Evolutionary conservation across 2,329 filamentous ascomycete genomes (phyloP), one percentile per base, ranked within the genome.

Genomic region (Clarireedia hainanense): DNA sequence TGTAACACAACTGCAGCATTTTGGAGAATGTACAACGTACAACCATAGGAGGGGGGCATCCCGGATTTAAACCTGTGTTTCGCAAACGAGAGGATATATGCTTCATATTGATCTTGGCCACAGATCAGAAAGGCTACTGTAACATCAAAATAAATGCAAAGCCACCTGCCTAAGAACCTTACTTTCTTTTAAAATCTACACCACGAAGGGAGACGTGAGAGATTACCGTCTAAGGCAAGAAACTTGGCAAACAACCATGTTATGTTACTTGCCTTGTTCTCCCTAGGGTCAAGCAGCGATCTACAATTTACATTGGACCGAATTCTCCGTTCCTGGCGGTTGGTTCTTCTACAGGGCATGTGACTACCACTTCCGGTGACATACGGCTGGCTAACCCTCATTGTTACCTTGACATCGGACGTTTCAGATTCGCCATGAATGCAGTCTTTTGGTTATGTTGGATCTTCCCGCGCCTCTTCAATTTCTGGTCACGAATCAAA

Each of bases 231-330:
- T 14, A 14, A 17, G 37, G 43, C 4, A 24, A 27, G 23, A 24
- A 53, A 49, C 40, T 55, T 36, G 52, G 52, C 49, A 23, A 55
- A 43, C 36, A 48, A 43, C 26, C 52, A 55, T 49, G 46, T 20
- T 43, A 49, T 40, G 37, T 6, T 40, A 17, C 37, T 17, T 24
- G 43, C 51, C 45, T 46, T 37, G 24, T n/a, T 40, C 34, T 39
- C 27, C 27, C 37, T n/a, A 34, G 47, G 20, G 46, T 5, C 23
- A 54, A 54, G 52, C 45, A 54, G 39, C 39, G 45, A 54, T 54
- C 52, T 49, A 37, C 45, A 48, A 24, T 39, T 34, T 23, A 54
- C 10, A 39, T 23, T 54, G 14, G 45, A 6, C 46, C 17, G 14
- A 14, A 12, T 36, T 39, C 34, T 17, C 50, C 23, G 42, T 47